Evolutionary conservation across 345 rosid genomes (phyloP), one percentile per base, ranked within the genome.

Genomic region (Microthlaspi erraticum): DNA sequence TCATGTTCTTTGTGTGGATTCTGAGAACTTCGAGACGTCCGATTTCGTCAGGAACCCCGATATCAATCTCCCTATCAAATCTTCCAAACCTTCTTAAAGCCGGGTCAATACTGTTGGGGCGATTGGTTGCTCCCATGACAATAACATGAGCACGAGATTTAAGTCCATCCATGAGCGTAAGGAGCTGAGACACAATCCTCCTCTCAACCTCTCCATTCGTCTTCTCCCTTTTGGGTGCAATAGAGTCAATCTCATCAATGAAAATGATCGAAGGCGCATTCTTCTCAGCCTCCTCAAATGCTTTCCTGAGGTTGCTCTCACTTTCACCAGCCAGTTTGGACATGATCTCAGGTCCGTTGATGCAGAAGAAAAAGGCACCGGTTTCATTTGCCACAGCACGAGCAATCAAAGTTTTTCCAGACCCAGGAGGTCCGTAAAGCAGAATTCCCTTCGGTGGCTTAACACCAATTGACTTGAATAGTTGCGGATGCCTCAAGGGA

Each of bases 11-110:
- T 9, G 97, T 93, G 65, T 93, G 98, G 66, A 93, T 93, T 43
- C 98, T 89, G 33, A 93, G 93, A 68, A 93, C 98, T 80, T 93
- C 98, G 54, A 93, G 97, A 46, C 98, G 97, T 41, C 98, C 98
- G 57, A 93, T 83, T 81, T 93, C 98, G 55, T 91, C 98, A 20
- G 98, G 98, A 39, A 93, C 96, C 14, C 98, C 98, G 52, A 93
- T 93, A 65, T 90, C 98, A 12, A 93, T 93, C 72, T 93, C 98
- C 83, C 97, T 79, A 26, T 91, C 98, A 72, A 93, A 93, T 77
- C 98, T 86, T 11, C 98, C 97, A 78, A 93, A 93, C 81, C 98
- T 85, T 70, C 98, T 86, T 67, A 91, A 74, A 59, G 98, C 96
- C 7, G 97, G 97, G 77, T 93, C 98, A 38, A 93, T 85, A 78